A percentile compares a stretch with the other conserved stretches of the same genome.
These are phyloP conservation scores for Keqinozyma sinolaborantium DNA, from an alignment of 1,139 yeast genomes.

Conservation along the genomic window DNA sequence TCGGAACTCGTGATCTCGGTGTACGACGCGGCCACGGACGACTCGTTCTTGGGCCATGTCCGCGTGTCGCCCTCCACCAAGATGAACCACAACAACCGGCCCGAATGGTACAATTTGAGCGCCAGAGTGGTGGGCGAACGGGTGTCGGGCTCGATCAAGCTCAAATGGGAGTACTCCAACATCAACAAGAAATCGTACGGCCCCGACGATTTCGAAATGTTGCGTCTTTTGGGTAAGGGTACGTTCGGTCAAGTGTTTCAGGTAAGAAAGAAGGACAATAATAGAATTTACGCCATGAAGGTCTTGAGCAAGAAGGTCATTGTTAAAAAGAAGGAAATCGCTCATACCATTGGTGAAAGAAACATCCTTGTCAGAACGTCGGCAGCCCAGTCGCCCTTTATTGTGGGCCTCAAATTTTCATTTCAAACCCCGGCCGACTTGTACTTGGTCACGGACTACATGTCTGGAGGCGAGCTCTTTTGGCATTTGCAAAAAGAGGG, in stretches of 20 bases:
- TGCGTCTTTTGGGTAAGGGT: constrained; percentile 89
- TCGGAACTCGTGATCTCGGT: constrained; percentile 84
- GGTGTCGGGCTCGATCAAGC: constrained; percentile 72
- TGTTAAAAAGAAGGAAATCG: constrained; percentile 94
- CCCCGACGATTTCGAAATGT: constrained; percentile 89
- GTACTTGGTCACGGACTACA: constrained; percentile 91
- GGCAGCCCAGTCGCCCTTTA: constrained; percentile 81
- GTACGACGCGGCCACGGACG: constrained; percentile 80
- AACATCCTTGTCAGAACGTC: constrained; percentile 87
- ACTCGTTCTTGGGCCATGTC: constrained; percentile 82
- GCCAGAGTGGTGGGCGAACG: constrained; percentile 75
- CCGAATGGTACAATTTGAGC: constrained; percentile 71
- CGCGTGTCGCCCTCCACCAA: constrained; percentile 64
- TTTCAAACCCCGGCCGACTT: constrained; percentile 93
- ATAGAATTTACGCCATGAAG: constrained; percentile 94
- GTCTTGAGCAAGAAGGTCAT: constrained; percentile 90
- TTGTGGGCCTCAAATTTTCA: constrained; percentile 91
- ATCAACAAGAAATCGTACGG: constrained; percentile 75
- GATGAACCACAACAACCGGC: constrained; percentile 18
- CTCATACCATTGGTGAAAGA: constrained; percentile 96
- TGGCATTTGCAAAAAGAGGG: constrained; percentile 98
- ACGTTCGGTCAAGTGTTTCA: constrained; percentile 98
- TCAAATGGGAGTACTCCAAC: constrained; percentile 69
- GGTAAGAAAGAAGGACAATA: constrained; percentile 85
- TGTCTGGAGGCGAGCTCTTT: constrained; percentile 97